Evolutionary conservation across 148 eudicot genomes (phyloP), one percentile per base, ranked within the genome.

Genomic region (Agrostemma githago): DNA sequence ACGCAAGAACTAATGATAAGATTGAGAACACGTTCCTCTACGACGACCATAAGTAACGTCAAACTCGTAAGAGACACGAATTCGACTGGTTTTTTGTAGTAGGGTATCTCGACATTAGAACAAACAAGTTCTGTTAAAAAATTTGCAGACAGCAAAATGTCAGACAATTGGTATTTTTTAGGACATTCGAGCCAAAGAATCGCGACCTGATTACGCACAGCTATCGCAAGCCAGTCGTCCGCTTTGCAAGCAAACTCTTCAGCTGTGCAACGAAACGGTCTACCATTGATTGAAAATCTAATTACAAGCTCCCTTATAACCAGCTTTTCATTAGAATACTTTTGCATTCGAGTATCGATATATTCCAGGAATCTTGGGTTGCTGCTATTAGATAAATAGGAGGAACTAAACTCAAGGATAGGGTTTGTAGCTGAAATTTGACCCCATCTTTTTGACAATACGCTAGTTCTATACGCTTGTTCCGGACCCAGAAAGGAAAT

Each of bases 321-420:
- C 54, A 48, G 54, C 12, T 48, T 48, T 8, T 48, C 14, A 16
- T 3, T 5, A 15, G 12, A 3, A 15, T 48, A 70, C 7, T 38
- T 26, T 51, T 51, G 41, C 73, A 70, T 34, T 4, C 60, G 53
- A 8, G 11, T 9, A 7, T 70, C 61, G 3, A 8, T 44, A 51
- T 4, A 16, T 44, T 44, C 56, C 19, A 14, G 2, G 15, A 41
- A 16, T 12, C 37, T 20, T 44, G 11, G 34, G 34, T 26, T 26
- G 1, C 34, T 26, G 34, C 34, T 26, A 26, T 26, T 26, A 26
- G 34, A 26, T 26, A 26, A 26, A 26, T 26, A 26, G 0, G 34
- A 26, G 34, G 66, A 38, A n/a, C 42, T 16, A 12, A 72, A 60
- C 11, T 72, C 66, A 9, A 60, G 75, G 59, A 40, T 59, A 41